Evolutionary conservation across 176 grass and related monocot species (phyloP).

Genomic region (Zea luxurians): DNA sequence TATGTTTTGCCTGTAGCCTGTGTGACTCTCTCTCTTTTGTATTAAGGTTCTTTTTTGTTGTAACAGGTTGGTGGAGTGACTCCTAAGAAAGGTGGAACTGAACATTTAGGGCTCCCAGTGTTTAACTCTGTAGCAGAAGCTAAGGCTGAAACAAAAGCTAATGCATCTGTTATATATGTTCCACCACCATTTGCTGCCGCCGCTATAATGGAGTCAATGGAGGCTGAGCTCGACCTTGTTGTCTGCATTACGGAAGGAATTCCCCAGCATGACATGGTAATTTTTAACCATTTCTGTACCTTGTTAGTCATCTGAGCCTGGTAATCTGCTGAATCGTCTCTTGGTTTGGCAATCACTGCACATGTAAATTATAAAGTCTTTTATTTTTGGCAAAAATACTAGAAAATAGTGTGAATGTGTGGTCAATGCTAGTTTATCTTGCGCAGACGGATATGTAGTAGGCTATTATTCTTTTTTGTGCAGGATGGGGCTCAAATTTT

Average conservation of each 20-base stretch:
- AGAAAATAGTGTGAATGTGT: neutral
- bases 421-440: neutral
- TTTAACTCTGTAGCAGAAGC: conserved; percentile 93
- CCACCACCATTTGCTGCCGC: conserved; percentile 96
- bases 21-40: neutral
- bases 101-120: conserved; percentile 91
- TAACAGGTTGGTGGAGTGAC: conserved; percentile 91
- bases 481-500: neutral
- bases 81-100: conserved; percentile 98
- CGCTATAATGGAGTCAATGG: conserved; percentile 96
- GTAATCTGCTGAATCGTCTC: neutral
- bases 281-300: neutral
- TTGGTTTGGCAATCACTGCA: neutral
- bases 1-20: neutral
- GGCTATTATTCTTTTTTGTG: conserved; percentile 3
- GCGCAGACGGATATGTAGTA: neutral
- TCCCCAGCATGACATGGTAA: conserved; percentile 99
- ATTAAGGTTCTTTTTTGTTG: conserved; percentile 13
- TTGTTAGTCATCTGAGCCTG: conserved; percentile 12
- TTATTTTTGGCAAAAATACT: neutral
- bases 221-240: conserved; percentile 86
- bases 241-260: conserved; percentile 99
- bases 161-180: conserved; percentile 98
- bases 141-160: conserved; percentile 97
- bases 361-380: neutral